Evolutionary conservation across 2,329 filamentous ascomycete genomes (phyloP).

Genomic region (Trichoderma asperellum): DNA sequence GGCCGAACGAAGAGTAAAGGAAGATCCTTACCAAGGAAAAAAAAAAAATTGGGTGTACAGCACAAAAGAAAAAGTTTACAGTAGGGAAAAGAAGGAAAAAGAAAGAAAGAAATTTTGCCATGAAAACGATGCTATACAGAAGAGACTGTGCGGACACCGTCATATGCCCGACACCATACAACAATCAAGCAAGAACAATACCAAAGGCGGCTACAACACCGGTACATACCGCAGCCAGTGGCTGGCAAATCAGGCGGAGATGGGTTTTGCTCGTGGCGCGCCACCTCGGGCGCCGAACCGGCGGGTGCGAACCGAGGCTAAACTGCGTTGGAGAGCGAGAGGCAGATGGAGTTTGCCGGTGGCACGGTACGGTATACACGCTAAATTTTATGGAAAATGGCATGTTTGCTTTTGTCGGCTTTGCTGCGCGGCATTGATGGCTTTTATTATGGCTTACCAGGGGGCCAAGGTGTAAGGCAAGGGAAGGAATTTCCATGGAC

Average conservation of each 20-base stretch:
- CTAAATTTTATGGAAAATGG: not conserved
- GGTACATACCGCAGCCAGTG: not conserved
- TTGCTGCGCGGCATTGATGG: not conserved
- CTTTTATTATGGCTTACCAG: not conserved
- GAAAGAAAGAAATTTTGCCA: not conserved
- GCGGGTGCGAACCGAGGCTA: conserved; percentile 15
- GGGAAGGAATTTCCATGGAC: not conserved
- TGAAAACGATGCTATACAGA: not conserved
- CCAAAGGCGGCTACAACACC: not conserved
- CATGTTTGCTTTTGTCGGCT: not conserved
- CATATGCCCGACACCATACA: not conserved
- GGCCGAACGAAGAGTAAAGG: not conserved
- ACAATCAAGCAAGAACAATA: not conserved
- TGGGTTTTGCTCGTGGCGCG: not conserved
- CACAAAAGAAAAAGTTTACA: not conserved
- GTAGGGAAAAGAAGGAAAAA: not conserved
- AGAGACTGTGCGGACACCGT: not conserved
- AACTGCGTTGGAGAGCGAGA: not conserved
- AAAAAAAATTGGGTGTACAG: not conserved
- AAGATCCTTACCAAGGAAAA: not conserved
- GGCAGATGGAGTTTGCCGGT: not conserved
- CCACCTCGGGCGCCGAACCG: conserved; percentile 18
- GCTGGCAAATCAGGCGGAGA: not conserved
- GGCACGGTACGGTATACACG: not conserved
- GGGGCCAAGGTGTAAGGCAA: too few species aligned